Evolutionary conservation across 83 land plant genomes (phyloP), one percentile per base, ranked within the genome.

Genomic region (Diphasiastrum complanatum): DNA sequence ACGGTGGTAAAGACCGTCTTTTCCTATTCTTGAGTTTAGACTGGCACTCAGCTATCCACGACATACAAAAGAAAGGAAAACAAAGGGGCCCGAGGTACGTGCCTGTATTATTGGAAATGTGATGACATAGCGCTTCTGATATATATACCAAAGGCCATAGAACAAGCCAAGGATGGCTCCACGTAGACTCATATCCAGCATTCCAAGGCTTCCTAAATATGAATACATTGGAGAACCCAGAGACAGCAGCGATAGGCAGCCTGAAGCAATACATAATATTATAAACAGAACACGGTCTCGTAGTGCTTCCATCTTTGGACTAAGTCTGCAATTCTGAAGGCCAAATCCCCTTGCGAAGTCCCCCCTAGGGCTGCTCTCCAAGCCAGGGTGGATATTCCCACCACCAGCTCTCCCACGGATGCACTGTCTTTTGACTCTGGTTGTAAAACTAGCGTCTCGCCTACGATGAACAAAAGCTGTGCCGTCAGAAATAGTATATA

Each of bases 41-140:
- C 43, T 8, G 43, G 8, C 12, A 40, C 16, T 8, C 16, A 40
- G 8, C 12, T 40, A 40, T 40, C n/a, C n/a, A n/a, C 43, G 43
- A 40, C 12, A 40, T 40, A 16, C 16, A 40, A 8, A 40, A 8
- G 8, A 12, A 1, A 1, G 16, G 12, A 56, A 56, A 12, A 22
- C 60, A 32, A 0, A 20, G 45, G 22, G 40, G 60, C 11, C 14
- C 1, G 20, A 11, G 70, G 14, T 27, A 20, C 46, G 60, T 29
- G 67, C 72, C 76, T 73, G 76, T 41, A 73, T 62, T 16, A 73
- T 61, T 8, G 76, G 72, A 20, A 67, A 73, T 19, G 27, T 27
- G 40, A 73, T 41, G 23, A 61, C 19, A 34, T 29, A 26, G 12
- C 61, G 53, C 50, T 61, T 61, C 2, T 30, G 33, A 32, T 50